Evolutionary conservation across 352 stramenopile genomes (phyloP).

Genomic region (Globisporangium megalacanthum): DNA sequence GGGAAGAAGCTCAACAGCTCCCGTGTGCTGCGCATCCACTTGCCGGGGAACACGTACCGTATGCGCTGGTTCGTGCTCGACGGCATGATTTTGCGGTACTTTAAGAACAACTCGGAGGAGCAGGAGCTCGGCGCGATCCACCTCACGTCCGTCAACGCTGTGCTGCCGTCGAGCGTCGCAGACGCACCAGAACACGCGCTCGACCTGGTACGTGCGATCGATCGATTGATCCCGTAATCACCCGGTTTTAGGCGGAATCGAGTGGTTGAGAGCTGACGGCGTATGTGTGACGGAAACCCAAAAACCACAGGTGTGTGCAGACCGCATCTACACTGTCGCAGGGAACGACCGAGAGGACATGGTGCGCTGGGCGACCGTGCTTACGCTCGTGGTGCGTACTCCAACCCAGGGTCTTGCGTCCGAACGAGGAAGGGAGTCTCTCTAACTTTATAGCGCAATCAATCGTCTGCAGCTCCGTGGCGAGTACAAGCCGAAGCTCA

Average conservation of each 20-base stretch:
- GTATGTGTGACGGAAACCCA: not conserved
- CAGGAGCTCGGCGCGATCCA: conserved; percentile 87
- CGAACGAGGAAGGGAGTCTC: too few relatives aligned
- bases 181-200: conserved; percentile 81
- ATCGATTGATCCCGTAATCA: too few relatives aligned
- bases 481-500: conserved; percentile 88
- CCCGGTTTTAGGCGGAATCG: not conserved
- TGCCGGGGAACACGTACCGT: conserved; percentile 76
- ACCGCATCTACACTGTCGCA: conserved; percentile 86
- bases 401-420: not conserved
- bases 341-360: conserved; percentile 85
- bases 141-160: conserved; percentile 80
- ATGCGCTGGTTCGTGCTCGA: conserved; percentile 86
- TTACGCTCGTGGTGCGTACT: conserved; percentile 70
- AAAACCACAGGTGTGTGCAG: conserved; percentile 56
- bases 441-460: too few relatives aligned
- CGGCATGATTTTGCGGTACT: conserved; percentile 86
- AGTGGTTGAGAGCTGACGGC: not conserved
- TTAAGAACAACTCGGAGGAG: conserved; percentile 83
- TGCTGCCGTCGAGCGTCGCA: conserved; percentile 84
- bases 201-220: conserved; percentile 44
- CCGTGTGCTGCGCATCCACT: conserved; percentile 65
- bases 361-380: conserved; percentile 84
- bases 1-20: conserved; percentile 85
- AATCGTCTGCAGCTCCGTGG: conserved; percentile 45